Base-by-base conservation (phyloP, 257 asterid species). In the Dorcoceras hygrometricum region DNA sequence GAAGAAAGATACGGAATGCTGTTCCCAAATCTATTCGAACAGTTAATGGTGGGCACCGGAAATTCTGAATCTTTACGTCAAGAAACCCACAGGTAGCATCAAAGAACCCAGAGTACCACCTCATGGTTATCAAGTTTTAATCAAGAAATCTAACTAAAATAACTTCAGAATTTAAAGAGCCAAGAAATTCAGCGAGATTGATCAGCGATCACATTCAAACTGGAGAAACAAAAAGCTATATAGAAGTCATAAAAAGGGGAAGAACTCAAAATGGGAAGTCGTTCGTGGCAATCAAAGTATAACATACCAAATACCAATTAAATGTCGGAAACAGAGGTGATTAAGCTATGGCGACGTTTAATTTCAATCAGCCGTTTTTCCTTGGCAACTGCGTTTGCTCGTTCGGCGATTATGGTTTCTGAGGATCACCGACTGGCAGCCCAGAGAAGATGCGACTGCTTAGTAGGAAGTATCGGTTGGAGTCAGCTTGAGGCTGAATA, bases 141-240 rank as follows among this genome's bases (percentile, higher is more conserved):
- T 4, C 32, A 19, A 62, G 66, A 26, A 19, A 64, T 23, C 54
- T 31, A 24, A 24, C 10, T 23, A 25, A 57, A 28, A 59, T 22
- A 9, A 57, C 23, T 9, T 22, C 59, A 46, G 19, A 57, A 66
- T n/a, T 51, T 32, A 32, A 62, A 6, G 36, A 7, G 36, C 26
- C 28, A 48, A 5, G 54, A 19, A 51, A 16, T 61, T 58, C 10
- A 39, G n/a, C n/a, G 32, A 14, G n/a, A 26, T 7, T 22, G 67
- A 61, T 60, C 74, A 50, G 34, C n/a, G 62, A 51, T 26, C 74
- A 69, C 61, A 28, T 8, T 20, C 48, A 28, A 58, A 39, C 28
- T 34, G 31, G 57, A 4, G 29, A 18, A 19, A 43, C 0, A 54
- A 23, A 48, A 16, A 29, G 53, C 11, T 25, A 34, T 62, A 32